Evolutionary conservation across 768 basidiomycete species (phyloP), one percentile per base, ranked within the genome.

Genomic region (Kwoniella heveanensis): DNA sequence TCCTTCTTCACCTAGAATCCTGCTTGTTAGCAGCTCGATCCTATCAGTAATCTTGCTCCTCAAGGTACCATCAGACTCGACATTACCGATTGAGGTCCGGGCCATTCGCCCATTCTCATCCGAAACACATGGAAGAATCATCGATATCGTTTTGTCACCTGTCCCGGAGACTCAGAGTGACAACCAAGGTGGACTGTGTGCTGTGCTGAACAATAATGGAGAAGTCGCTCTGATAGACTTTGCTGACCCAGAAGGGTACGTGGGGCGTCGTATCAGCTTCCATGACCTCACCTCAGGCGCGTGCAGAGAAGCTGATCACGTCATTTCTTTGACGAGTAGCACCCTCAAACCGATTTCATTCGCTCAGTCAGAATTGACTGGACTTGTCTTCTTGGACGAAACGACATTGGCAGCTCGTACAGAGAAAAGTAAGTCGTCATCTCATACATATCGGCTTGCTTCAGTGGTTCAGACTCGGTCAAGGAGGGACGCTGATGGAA

Each of bases 131-230:
- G 53, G 51, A 5, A 25, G 46, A 9, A 57, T 67, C 19, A 4
- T 57, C 10, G 58, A 62, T 19, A 36, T 68, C 7, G 57, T 57
- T 9, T 68, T 68, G 54, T 53, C 58, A 15, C 67, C 67, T 27
- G 48, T 57, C 2, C 27, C 27, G 2, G 58, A 56, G 22, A 26
- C 21, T 5, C 56, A 64, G 21, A 64, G 63, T 15, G 30, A 17
- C 12, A 61, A 48, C 51, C 61, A 68, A 51, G 64, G 63, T 8
- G 63, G 64, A 3, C 21, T 68, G 24, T 65, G 64, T 25, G 67
- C 67, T 26, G 55, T 65, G 6, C 26, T 65, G 24, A 57, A 47
- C 12, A 5, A 13, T 10, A 39, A 32, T 2, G 60, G 63, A 6
- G 58, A 64, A 26, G 67, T 68, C 3, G 60, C 63, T 2, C 44